Percentiles rank a stretch among this genome's conserved stretches.
phyloP scores from a whole-genome alignment of 1,284 basidiomycete species.

The Irpex rosettiformis region DNA sequence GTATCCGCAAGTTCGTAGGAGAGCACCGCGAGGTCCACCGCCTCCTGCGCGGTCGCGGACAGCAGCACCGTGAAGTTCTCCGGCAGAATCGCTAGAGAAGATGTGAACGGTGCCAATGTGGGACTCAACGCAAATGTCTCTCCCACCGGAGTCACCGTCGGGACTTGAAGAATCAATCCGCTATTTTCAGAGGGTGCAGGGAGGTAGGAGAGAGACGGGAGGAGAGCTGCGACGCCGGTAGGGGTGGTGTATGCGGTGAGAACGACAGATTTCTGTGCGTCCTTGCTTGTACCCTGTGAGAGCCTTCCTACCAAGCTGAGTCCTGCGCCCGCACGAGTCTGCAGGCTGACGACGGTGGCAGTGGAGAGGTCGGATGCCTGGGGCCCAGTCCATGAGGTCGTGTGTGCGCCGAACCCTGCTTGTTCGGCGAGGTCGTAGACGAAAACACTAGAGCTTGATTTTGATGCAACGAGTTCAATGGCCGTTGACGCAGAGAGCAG shows the following conservation, averaged over 20 bases:
- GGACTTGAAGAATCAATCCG: slow-evolving; percentile 77
- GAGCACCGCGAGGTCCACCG: slow-evolving; percentile 67
- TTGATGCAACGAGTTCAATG: slow-evolving; percentile 65
- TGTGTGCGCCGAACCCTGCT: slow-evolving; percentile 69
- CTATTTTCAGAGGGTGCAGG: slow-evolving; percentile 57
- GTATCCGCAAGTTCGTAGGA: slow-evolving; percentile 58
- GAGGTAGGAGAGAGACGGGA: slow-evolving; percentile 64
- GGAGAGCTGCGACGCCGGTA: slow-evolving; percentile 73
- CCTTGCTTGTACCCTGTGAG: slow-evolving; percentile 72
- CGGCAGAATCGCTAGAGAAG: slow-evolving; percentile 59
- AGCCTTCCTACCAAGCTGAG: slow-evolving; percentile 79
- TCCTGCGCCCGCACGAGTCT: slow-evolving; percentile 88
- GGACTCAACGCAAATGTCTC: slow-evolving; percentile 70
- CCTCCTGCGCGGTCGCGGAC: slow-evolving; percentile 78
- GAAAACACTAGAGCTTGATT: slow-evolving; percentile 66
- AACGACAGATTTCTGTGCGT: slow-evolving; percentile 51
- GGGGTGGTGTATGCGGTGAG: slow-evolving; percentile 79
- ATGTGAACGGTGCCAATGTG: slow-evolving; percentile 64
- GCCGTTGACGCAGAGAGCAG: slow-evolving; percentile 49
- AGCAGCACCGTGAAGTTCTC: slow-evolving; percentile 74
- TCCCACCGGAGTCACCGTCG: slow-evolving; percentile 62
- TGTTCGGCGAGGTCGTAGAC: slow-evolving; percentile 81
- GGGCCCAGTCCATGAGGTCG: slow-evolving; percentile 57
- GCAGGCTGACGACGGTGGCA: slow-evolving; percentile 65
- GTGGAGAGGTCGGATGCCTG: slow-evolving; percentile 31